Base-by-base conservation (phyloP, 352 stramenopile genomes). In the Phytophthora ramorum region DNA sequence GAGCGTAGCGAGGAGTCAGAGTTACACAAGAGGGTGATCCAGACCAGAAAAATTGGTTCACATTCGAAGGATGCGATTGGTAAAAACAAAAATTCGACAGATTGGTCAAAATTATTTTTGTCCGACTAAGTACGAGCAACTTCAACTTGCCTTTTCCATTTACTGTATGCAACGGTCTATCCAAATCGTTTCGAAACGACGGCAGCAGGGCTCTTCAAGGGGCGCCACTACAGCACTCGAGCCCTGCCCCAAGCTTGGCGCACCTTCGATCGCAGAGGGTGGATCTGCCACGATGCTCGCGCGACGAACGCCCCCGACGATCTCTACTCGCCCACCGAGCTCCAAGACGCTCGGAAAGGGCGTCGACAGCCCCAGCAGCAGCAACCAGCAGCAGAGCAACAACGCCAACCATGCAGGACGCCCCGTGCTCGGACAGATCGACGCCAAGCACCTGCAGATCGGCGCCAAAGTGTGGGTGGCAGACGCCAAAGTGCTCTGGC, bases 391-490 rank as follows among this genome's bases (percentile, higher is more conserved):
- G 5, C 49, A 59, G 17, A 68, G 62, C 30, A 75, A 75, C 51
- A 64, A 73, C 43, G 41, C 46, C 10, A 69, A 9, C 32, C 28
- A 64, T 43, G 34, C 50, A 30, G 40, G 34, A 63, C 46, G 44
- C 17, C 40, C 48, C 17, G 55, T 46, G 7, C 55, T 91, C 1
- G 83, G 85, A 2, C 73, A 84, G 30, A 79, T 90, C 47, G 75
- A 81, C 32, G 64, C 83, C 7, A 78, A 35, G 20, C 77, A 90
- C 41, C 49, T 91, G 46, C 69, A 79, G 3, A 43, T 76, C 2
- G 83, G 85, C 16, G 69, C 63, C 12, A 91, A 91, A 66, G 87
- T 95, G 34, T 95, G 87, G 87, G 79, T 95, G 35, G 64, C 81
- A 13, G 85, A 95, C 52, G 60, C 83, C 20, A 89, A 86, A 45